phyloP scores from a whole-genome alignment of 495 filamentous ascomycete genomes.

The Tuber aestivum region DNA sequence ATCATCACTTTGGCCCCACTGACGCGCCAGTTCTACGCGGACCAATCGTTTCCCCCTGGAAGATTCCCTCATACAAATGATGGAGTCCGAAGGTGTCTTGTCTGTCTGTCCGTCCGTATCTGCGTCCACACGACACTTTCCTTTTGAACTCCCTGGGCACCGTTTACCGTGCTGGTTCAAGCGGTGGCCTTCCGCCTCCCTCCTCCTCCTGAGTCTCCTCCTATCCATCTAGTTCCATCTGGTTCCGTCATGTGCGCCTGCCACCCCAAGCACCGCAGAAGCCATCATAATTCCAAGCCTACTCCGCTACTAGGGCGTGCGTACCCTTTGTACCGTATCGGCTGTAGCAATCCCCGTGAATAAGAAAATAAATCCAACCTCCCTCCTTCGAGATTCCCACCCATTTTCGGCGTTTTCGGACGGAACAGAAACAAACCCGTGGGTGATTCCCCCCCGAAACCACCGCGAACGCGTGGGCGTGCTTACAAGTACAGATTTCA shows the following conservation, averaged over 20 bases:
- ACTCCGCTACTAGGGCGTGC: not conserved
- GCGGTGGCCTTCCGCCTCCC: not conserved
- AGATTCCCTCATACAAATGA: constrained; percentile 33
- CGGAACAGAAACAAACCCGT: not conserved
- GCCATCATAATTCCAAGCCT: constrained; percentile 8
- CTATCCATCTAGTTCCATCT: constrained; percentile 34
- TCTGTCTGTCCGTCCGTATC: constrained; percentile 7
- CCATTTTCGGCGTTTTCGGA: constrained; percentile 27
- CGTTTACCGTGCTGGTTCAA: not conserved
- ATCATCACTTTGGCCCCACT: constrained; percentile 13
- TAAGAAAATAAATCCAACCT: constrained; percentile 17
- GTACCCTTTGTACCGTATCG: not conserved
- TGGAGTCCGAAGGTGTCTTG: constrained; percentile 15
- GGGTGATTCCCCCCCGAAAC: not conserved
- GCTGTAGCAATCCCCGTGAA: not conserved
- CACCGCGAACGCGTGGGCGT: not conserved
- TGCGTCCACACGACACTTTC: constrained; percentile 10
- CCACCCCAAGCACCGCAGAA: too few species aligned
- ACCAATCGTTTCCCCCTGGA: constrained; percentile 32
- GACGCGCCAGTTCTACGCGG: constrained; percentile 17
- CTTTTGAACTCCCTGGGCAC: not conserved
- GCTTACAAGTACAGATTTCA: not conserved
- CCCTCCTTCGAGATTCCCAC: constrained; percentile 9
- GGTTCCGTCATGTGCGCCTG: constrained; percentile 37
- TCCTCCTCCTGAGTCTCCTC: not conserved